Evolutionary conservation across 2,329 filamentous ascomycete species (phyloP).

Genomic region (Fusarium begoniae): DNA sequence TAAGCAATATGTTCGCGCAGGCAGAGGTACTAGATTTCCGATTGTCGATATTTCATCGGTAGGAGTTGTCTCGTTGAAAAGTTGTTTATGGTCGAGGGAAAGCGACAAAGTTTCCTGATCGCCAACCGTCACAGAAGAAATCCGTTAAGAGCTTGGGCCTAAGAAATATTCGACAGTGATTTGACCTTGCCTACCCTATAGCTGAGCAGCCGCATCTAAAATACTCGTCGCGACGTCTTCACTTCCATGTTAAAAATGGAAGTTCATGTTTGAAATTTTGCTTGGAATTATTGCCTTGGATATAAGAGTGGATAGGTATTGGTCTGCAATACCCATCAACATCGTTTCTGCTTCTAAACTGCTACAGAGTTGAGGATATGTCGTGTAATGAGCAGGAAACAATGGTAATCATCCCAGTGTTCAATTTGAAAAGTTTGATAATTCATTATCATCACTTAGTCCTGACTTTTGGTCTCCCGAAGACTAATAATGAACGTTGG

Average conservation of each 20-base stretch:
- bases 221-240: not conserved
- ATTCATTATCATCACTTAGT: not conserved
- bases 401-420: not conserved
- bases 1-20: not conserved
- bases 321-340: not conserved
- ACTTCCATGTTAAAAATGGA: not conserved
- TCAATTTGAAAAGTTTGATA: not conserved
- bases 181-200: constrained; percentile 13
- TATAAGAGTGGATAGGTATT: not conserved
- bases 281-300: not conserved
- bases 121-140: constrained; percentile 3
- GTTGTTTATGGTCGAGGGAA: not conserved
- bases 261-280: not conserved
- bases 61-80: not conserved
- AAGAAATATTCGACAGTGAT: not conserved
- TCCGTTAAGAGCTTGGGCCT: constrained; percentile 22
- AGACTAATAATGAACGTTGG: not conserved
- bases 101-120: not conserved
- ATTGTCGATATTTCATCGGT: not conserved
- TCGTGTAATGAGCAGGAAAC: not conserved
- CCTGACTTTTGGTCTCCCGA: not conserved
- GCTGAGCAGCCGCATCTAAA: not conserved
- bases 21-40: too few species aligned
- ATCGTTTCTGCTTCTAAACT: not conserved
- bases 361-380: not conserved